phyloP scores from a whole-genome alignment of 1,284 basidiomycete genomes.

The Schizophyllum commune region DNA sequence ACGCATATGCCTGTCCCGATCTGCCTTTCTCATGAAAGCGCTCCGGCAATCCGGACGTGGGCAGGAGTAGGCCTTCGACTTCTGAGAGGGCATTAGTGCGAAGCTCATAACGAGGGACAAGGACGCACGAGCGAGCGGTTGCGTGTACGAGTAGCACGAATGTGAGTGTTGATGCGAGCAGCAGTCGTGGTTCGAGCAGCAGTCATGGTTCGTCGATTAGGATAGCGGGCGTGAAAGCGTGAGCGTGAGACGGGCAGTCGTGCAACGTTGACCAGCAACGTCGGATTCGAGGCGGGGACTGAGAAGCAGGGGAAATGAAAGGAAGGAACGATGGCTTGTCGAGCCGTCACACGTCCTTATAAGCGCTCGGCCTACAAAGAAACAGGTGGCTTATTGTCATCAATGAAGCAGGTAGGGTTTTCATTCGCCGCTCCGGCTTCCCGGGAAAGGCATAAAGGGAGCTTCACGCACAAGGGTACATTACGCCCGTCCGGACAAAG shows the following conservation, averaged over 20 bases:
- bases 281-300: constrained; percentile 14
- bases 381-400: background rate
- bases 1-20: constrained; percentile 38
- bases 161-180: too few species aligned
- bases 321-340: background rate
- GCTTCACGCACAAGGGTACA: background rate
- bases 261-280: constrained; percentile 33
- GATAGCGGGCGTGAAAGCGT: background rate
- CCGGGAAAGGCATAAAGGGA: background rate
- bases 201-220: too few species aligned
- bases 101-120: too few species aligned
- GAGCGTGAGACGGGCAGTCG: constrained; percentile 2
- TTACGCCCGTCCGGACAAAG: background rate
- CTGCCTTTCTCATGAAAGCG: too few species aligned
- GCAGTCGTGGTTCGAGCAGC: too few species aligned
- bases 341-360: background rate
- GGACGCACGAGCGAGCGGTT: too few species aligned
- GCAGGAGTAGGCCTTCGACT: too few species aligned
- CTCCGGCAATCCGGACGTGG: too few species aligned
- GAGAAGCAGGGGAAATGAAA: constrained; percentile 3
- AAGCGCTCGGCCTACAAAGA: constrained; percentile 2
- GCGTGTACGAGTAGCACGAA: too few species aligned
- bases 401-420: background rate
- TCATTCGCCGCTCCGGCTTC: background rate
- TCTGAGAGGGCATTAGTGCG: too few species aligned